phyloP scores from a whole-genome alignment of 495 filamentous ascomycete genomes.

The Aspergillus steynii region DNA sequence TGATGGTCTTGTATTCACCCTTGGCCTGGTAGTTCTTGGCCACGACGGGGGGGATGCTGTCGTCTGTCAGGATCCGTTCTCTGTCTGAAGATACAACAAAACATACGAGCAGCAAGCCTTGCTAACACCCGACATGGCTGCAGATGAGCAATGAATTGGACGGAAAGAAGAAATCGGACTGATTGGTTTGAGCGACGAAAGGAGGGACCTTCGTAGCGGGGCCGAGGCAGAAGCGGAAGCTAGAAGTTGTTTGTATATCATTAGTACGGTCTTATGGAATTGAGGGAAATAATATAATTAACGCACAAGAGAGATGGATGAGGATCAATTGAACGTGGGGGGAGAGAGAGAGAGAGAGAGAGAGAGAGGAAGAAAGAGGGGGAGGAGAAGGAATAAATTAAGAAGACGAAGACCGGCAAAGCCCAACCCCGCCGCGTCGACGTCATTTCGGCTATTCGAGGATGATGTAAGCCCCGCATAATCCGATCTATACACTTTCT shows the following conservation, averaged over 20 bases:
- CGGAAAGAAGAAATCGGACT: conserved; percentile 7
- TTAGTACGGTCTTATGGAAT: not conserved
- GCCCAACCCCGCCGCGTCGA: too few relatives aligned
- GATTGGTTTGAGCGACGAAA: conserved; percentile 18
- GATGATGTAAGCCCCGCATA: not conserved
- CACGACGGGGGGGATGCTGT: conserved; percentile 55
- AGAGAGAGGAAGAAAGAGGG: too few relatives aligned
- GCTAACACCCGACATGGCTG: conserved; percentile 47
- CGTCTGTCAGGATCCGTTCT: not conserved
- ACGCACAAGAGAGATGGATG: not conserved
- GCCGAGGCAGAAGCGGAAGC: conserved; percentile 3
- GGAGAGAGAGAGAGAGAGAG: not conserved
- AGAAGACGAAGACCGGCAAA: too few relatives aligned
- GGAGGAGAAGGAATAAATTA: too few relatives aligned
- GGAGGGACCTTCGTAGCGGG: conserved; percentile 19
- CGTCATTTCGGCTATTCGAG: too few relatives aligned
- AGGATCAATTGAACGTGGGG: not conserved
- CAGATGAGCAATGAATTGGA: conserved; percentile 25
- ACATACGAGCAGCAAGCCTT: conserved; percentile 52
- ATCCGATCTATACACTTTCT: too few relatives aligned
- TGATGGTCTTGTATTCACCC: conserved; percentile 60
- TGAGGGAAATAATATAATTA: not conserved
- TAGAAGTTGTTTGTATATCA: conserved; percentile 24
- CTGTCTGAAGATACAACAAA: too few relatives aligned
- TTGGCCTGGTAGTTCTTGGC: conserved; percentile 59